A percentile compares a stretch with the other conserved stretches of the same genome.
Conservation (phyloP, 2,329 filamentous ascomycete genomes). For the Purpureocillium takamizusanense region DNA sequence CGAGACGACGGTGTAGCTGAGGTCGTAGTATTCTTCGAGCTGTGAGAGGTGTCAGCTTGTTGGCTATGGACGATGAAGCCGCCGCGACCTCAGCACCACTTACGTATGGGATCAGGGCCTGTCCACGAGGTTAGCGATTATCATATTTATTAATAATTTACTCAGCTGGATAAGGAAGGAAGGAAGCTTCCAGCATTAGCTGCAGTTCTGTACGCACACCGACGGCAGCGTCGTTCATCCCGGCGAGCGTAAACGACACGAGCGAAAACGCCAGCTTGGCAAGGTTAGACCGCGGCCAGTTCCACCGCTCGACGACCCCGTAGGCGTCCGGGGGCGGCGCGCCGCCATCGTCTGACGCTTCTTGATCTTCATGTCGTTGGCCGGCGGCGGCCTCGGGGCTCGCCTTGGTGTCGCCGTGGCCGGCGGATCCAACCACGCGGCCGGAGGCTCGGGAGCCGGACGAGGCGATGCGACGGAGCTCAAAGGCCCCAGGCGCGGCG, state of each 20-base stretch:
- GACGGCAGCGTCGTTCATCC: slow-evolving; percentile 54
- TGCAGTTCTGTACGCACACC: slow-evolving; percentile 41
- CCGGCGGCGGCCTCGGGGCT: too few species aligned
- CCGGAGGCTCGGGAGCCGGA: too few species aligned
- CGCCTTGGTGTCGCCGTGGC: too few species aligned
- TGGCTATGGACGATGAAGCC: too few species aligned
- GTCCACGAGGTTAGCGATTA: neutral
- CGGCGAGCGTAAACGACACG: slow-evolving; percentile 49
- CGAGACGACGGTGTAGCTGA: slow-evolving; percentile 52
- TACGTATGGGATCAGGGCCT: slow-evolving; percentile 27
- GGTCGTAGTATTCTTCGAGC: slow-evolving; percentile 52
- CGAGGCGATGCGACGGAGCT: too few species aligned
- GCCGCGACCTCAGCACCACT: slow-evolving; percentile 1
- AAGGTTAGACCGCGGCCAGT: slow-evolving; percentile 22
- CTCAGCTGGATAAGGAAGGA: too few species aligned
- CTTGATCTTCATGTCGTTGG: too few species aligned
- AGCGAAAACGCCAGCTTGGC: slow-evolving; percentile 34
- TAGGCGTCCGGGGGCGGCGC: slow-evolving; percentile 17
- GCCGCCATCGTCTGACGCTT: slow-evolving; percentile 1
- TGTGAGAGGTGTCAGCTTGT: slow-evolving; percentile 19
- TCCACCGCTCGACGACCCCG: slow-evolving; percentile 22
- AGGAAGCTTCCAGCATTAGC: too few species aligned
- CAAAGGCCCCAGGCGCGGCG: too few species aligned
- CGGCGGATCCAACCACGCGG: too few species aligned
- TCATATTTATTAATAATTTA: too few species aligned